Percentiles rank a stretch among this genome's conserved stretches.
Conservation (phyloP, 441 rosid genomes). For the Dalechampia spathulata region DNA sequence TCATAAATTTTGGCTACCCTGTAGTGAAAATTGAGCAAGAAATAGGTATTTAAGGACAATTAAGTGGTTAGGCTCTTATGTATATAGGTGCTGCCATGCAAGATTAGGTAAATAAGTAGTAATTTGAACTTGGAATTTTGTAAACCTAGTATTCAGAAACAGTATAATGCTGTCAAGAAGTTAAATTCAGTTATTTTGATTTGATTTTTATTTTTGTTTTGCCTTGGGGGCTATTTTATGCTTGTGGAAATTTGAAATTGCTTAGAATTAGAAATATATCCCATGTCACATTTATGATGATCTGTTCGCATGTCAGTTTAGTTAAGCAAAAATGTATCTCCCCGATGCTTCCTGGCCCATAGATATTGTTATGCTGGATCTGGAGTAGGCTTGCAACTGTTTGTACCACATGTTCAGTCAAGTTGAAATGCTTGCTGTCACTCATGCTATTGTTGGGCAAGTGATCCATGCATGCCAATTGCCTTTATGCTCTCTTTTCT, state of each 20-base stretch:
- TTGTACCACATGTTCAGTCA: too few species aligned
- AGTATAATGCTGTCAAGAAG: background rate
- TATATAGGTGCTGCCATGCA: background rate
- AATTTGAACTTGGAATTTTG: background rate
- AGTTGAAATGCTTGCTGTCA: slow-evolving; percentile 4
- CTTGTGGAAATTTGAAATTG: background rate
- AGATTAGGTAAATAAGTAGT: background rate
- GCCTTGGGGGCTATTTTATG: background rate
- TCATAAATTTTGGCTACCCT: background rate
- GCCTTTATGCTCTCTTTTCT: background rate
- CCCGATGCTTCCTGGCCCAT: slow-evolving; percentile 2
- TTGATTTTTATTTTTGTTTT: background rate
- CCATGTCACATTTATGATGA: background rate
- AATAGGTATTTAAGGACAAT: background rate
- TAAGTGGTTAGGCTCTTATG: background rate
- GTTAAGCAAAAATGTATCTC: background rate
- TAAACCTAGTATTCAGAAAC: too few species aligned
- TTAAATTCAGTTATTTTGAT: background rate
- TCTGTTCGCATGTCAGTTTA: slow-evolving; percentile 3
- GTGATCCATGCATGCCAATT: slow-evolving; percentile 4
- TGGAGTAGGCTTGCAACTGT: slow-evolving; percentile 4
- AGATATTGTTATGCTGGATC: slow-evolving; percentile 5
- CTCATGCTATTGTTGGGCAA: slow-evolving; percentile 4
- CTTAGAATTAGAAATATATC: background rate
- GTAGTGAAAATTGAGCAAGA: background rate